These are phyloP conservation scores for Neckera pumila DNA, from an alignment of 225 moss, liverwort and hornwort species.

Conservation along the genomic window DNA sequence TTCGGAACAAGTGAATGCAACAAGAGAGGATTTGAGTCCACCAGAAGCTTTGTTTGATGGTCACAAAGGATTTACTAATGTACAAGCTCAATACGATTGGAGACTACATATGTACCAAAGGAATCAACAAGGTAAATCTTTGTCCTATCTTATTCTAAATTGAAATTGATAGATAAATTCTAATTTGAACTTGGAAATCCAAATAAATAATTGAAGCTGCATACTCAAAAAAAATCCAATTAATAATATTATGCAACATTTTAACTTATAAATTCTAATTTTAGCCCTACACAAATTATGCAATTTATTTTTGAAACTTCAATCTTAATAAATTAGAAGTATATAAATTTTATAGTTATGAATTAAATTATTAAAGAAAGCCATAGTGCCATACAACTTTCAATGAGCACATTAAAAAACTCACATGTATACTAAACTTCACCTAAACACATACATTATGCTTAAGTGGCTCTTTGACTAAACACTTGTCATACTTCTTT, in stretches of 20 bases:
- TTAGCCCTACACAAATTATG: too few relatives aligned
- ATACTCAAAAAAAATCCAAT: not conserved
- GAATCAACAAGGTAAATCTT: slow-evolving; percentile 11
- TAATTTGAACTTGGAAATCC: rapidly evolving
- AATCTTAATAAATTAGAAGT: not conserved
- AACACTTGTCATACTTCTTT: too few relatives aligned
- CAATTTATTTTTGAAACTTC: too few relatives aligned
- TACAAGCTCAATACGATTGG: slow-evolving; percentile 4
- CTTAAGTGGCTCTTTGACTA: not conserved
- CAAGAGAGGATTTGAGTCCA: not conserved
- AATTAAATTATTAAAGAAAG: not conserved
- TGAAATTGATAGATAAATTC: too few relatives aligned
- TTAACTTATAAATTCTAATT: not conserved
- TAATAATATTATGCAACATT: not conserved
- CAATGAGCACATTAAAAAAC: not conserved
- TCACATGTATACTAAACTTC: not conserved
- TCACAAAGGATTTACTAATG: not conserved
- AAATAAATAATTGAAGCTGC: not conserved
- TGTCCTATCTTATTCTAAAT: not conserved
- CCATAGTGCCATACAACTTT: too few relatives aligned
- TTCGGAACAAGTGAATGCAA: not conserved
- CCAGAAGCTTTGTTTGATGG: not conserved
- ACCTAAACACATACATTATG: too few relatives aligned
- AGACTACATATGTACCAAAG: not conserved
- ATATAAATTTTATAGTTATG: not conserved